Percentiles rank a stretch among this genome's conserved stretches.
Conservation (phyloP, 2,329 filamentous ascomycete species). For the Clarireedia monteithiana region DNA sequence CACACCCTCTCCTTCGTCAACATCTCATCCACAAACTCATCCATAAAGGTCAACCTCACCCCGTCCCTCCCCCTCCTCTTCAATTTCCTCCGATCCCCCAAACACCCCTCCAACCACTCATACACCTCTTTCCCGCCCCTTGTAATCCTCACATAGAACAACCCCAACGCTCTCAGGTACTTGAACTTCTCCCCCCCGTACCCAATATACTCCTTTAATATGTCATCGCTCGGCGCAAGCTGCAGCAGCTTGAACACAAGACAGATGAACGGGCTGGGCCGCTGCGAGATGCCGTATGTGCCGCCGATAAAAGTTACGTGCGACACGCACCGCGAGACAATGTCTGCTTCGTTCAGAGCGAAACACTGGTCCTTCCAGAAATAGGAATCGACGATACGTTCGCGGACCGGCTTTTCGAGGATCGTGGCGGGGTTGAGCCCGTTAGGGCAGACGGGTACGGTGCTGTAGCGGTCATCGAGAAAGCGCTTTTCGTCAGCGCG, state of each 20-base stretch:
- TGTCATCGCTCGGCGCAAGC: slow-evolving; percentile 69
- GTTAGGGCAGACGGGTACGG: slow-evolving; percentile 66
- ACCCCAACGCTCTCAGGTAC: slow-evolving; percentile 82
- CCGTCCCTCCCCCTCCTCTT: slow-evolving; percentile 67
- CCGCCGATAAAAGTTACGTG: slow-evolving; percentile 78
- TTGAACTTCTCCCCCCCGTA: slow-evolving; percentile 71
- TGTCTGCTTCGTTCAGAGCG: slow-evolving; percentile 73
- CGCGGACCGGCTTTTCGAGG: slow-evolving; percentile 90
- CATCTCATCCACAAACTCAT: slow-evolving; percentile 90
- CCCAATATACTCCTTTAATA: slow-evolving; percentile 72
- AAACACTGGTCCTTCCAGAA: slow-evolving; percentile 99
- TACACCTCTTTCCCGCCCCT: slow-evolving; percentile 78
- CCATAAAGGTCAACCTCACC: slow-evolving; percentile 71
- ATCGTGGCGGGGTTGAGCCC: slow-evolving; percentile 92
- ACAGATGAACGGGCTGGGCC: slow-evolving; percentile 87
- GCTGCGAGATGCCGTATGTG: slow-evolving; percentile 76
- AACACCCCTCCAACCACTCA: slow-evolving; percentile 67
- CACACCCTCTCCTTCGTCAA: slow-evolving; percentile 84
- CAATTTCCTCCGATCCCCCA: slow-evolving; percentile 79
- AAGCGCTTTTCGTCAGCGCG: slow-evolving; percentile 74
- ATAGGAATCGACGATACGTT: slow-evolving; percentile 90
- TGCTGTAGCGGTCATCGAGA: slow-evolving; percentile 85
- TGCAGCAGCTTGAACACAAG: slow-evolving; percentile 92
- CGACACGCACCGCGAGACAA: slow-evolving; percentile 85
- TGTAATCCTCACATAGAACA: slow-evolving; percentile 89